Evolutionary conservation across 768 basidiomycete species (phyloP).

Genomic region (Lactarius sp.): DNA sequence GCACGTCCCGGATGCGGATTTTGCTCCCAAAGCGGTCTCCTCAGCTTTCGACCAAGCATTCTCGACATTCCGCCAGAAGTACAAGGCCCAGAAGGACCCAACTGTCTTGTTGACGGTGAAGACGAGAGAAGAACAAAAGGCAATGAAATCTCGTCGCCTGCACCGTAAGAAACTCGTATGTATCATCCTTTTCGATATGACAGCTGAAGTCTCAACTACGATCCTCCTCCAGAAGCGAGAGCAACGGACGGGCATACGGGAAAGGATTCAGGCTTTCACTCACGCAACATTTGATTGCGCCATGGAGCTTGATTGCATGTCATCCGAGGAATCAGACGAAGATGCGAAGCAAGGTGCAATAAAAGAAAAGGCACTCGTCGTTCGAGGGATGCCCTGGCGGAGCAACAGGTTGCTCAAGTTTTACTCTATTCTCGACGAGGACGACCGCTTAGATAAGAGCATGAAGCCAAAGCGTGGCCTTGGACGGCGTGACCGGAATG

Average conservation of each 20-base stretch:
- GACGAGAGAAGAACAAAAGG: constrained; percentile 56
- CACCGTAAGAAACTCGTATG: constrained; percentile 61
- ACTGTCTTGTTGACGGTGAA: constrained; percentile 40
- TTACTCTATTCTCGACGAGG: constrained; percentile 56
- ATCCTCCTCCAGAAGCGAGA: constrained; percentile 52
- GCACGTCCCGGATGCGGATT: constrained; percentile 61
- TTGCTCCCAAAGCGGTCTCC: constrained; percentile 56
- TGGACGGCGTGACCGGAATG: constrained; percentile 50
- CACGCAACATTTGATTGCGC: constrained; percentile 67
- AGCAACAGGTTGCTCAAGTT: constrained; percentile 57
- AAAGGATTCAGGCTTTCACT: constrained; percentile 48
- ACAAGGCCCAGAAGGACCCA: constrained; percentile 52
- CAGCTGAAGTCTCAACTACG: not conserved
- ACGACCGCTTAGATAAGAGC: constrained; percentile 42
- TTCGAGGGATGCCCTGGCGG: constrained; percentile 64
- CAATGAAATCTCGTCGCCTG: constrained; percentile 54
- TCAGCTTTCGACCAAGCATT: constrained; percentile 66
- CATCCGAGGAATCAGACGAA: constrained; percentile 68
- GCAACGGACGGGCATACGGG: constrained; percentile 56
- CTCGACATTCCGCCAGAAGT: constrained; percentile 64
- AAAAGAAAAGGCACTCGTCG: constrained; percentile 41
- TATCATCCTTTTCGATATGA: constrained; percentile 17
- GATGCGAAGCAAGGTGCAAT: constrained; percentile 35
- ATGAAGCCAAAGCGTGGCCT: constrained; percentile 52
- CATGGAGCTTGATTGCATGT: constrained; percentile 72